Conservation (phyloP, 768 basidiomycete genomes). For the Fibroporia radiculosa region DNA sequence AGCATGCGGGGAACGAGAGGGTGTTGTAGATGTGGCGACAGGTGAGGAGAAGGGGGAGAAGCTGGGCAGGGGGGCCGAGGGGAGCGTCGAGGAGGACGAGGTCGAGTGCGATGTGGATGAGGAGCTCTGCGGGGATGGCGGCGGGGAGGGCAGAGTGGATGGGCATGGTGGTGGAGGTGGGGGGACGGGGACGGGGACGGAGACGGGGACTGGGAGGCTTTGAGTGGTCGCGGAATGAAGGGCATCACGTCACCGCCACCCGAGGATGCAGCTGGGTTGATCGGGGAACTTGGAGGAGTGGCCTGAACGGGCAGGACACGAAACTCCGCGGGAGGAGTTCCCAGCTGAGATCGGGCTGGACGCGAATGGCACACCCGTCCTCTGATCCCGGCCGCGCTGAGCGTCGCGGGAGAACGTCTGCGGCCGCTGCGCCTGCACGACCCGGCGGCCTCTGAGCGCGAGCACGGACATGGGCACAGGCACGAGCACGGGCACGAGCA, state of each 20-base stretch:
- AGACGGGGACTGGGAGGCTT: neutral
- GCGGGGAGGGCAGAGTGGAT: conserved; percentile 8
- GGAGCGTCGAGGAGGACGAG: conserved; percentile 29
- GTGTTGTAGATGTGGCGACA: conserved; percentile 30
- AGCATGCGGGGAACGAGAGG: conserved; percentile 26
- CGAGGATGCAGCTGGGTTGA: neutral
- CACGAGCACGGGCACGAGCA: no score
- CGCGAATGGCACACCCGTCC: neutral
- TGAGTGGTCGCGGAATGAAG: neutral
- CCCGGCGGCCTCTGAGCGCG: no score
- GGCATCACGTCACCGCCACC: neutral
- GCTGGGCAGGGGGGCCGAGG: conserved; percentile 39
- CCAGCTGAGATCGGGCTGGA: neutral
- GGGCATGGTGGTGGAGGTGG: neutral
- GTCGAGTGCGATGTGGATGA: conserved; percentile 46
- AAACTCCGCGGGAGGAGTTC: neutral
- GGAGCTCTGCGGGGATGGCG: conserved; percentile 33
- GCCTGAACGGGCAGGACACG: neutral
- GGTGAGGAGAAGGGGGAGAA: conserved; percentile 43
- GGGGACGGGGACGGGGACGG: neutral
- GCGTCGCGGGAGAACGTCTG: neutral
- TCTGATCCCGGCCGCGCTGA: neutral
- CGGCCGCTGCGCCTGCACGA: no score
- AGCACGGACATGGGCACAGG: no score
- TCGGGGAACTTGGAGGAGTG: neutral